Percentiles rank a stretch among this genome's conserved stretches.
Evolutionary conservation across 2,329 filamentous ascomycete species (phyloP).

Genomic region (Botryotinia convoluta): DNA sequence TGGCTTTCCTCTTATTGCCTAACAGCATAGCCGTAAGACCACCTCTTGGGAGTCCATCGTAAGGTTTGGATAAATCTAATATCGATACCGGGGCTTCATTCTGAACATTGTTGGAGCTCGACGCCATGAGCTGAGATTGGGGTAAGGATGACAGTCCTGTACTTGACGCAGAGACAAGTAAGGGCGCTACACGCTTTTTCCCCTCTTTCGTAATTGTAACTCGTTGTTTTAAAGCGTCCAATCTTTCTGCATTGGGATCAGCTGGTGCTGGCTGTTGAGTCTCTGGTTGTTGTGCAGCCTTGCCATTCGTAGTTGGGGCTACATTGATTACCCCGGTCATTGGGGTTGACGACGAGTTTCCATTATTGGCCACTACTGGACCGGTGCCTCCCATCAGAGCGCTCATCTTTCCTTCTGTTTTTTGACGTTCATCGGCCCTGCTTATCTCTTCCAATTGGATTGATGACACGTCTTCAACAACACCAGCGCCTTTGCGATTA

Average conservation of each 20-base stretch:
- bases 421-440: conserved; percentile 85
- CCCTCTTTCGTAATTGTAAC: conserved; percentile 96
- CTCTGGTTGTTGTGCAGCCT: conserved; percentile 36
- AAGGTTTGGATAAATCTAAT: conserved; percentile 88
- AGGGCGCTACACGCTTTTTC: conserved; percentile 89
- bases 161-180: conserved; percentile 86
- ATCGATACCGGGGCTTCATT: conserved; percentile 76
- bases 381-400: conserved; percentile 90
- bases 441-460: conserved; percentile 85
- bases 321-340: conserved; percentile 28
- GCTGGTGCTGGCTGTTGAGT: conserved; percentile 38
- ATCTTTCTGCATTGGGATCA: conserved; percentile 56
- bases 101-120: conserved; percentile 62
- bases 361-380: conserved; percentile 35
- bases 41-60: conserved; percentile 87
- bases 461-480: conserved; percentile 89
- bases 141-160: conserved; percentile 85
- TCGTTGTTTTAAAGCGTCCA: conserved; percentile 77
- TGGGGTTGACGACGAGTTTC: conserved; percentile 31
- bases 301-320: conserved; percentile 29
- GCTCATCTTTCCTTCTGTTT: conserved; percentile 93
- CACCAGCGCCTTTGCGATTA: conserved; percentile 81
- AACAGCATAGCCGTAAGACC: conserved; percentile 82
- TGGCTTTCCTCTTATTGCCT: conserved; percentile 87
- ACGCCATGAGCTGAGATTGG: conserved; percentile 81